Conservation (phyloP, 805 yeast species). For the Yarrowia sp. region DNA sequence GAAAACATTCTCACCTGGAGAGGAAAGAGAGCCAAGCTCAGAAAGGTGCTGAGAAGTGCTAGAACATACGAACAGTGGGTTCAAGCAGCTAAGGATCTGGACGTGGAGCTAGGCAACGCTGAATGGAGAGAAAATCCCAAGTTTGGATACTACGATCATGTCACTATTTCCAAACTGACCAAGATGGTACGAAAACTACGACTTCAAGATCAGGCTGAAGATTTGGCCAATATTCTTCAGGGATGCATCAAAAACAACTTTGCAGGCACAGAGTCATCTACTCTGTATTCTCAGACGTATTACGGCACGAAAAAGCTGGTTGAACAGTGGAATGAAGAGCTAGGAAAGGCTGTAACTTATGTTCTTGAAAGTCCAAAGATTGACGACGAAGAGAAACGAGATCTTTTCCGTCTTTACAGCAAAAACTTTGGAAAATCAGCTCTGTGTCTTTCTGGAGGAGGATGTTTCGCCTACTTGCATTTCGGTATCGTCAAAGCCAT, state of each 20-base stretch:
- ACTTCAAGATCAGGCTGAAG: constrained; percentile 41
- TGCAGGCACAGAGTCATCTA: constrained; percentile 73
- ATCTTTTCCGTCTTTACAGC: constrained; percentile 54
- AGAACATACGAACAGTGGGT: constrained; percentile 60
- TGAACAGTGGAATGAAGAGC: constrained; percentile 52
- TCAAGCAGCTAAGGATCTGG: constrained; percentile 54
- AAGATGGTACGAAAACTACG: constrained; percentile 43
- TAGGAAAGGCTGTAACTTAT: constrained; percentile 46
- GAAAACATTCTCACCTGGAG: constrained; percentile 61
- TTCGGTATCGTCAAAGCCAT: constrained; percentile 73
- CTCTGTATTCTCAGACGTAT: constrained; percentile 67
- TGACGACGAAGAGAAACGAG: constrained; percentile 43
- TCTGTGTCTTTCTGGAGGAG: constrained; percentile 73
- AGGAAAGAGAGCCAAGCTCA: constrained; percentile 51
- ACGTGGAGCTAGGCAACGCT: constrained; percentile 54
- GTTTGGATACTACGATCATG: constrained; percentile 66
- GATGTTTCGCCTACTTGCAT: constrained; percentile 72
- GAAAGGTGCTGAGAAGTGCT: constrained; percentile 50
- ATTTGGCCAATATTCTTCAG: constrained; percentile 54
- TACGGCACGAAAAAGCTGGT: constrained; percentile 68
- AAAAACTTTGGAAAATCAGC: constrained; percentile 71
- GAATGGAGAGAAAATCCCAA: constrained; percentile 60
- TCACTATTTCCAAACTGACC: constrained; percentile 51
- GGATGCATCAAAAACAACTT: constrained; percentile 68
- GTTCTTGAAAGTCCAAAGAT: constrained; percentile 44